A percentile compares a stretch with the other conserved stretches of the same genome.
phyloP scores from a whole-genome alignment of 2,329 filamentous ascomycete species.

The Calonectria pauciramosa region DNA sequence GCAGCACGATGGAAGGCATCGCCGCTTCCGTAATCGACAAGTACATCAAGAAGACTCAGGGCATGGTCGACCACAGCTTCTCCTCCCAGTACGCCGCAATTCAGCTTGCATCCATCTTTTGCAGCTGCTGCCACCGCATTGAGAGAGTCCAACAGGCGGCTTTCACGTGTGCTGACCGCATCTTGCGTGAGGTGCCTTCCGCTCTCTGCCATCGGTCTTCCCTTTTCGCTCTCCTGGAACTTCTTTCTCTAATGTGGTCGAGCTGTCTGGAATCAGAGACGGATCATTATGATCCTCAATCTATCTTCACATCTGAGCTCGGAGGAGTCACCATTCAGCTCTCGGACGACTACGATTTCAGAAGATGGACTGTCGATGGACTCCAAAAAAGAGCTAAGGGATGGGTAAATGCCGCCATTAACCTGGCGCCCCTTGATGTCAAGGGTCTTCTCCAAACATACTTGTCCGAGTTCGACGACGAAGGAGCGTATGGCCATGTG shows the following conservation, averaged over 20 bases:
- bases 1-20: conserved; percentile 75
- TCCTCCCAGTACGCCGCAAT: conserved; percentile 92
- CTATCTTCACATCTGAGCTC: conserved; percentile 81
- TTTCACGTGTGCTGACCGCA: conserved; percentile 84
- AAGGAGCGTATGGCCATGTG: conserved; percentile 90
- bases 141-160: conserved; percentile 92
- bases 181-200: conserved; percentile 88
- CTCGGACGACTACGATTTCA: conserved; percentile 91
- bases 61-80: conserved; percentile 80
- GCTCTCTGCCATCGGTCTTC: conserved; percentile 91
- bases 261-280: conserved; percentile 95
- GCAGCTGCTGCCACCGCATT: conserved; percentile 93
- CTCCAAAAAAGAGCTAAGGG: conserved; percentile 81
- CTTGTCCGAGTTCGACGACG: conserved; percentile 93
- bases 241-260: conserved; percentile 94
- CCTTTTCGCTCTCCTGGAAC: conserved; percentile 91
- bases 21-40: conserved; percentile 79
- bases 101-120: conserved; percentile 88
- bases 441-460: conserved; percentile 98
- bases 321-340: conserved; percentile 87
- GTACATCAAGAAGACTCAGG: conserved; percentile 83
- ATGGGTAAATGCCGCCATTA: conserved; percentile 87
- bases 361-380: conserved; percentile 82
- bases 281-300: conserved; percentile 90
- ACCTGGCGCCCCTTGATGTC: conserved; percentile 90